These are phyloP conservation scores for Neonectria coccinea DNA, from an alignment of 2,329 filamentous ascomycete species.

Conservation along the genomic window DNA sequence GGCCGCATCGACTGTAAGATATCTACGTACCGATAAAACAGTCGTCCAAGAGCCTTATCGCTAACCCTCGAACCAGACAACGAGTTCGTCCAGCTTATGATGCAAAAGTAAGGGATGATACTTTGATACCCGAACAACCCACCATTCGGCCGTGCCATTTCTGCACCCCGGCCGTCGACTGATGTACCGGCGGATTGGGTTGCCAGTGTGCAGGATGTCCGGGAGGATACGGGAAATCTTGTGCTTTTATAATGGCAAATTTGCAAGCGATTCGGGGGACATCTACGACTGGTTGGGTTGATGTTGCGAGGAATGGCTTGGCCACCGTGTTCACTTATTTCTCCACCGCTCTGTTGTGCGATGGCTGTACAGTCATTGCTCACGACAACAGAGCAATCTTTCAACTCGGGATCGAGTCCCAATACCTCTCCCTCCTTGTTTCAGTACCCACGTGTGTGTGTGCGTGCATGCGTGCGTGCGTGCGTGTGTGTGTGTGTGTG, in stretches of 20 bases:
- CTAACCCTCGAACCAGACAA: slow-evolving; percentile 70
- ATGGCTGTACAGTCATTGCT: slow-evolving; percentile 37
- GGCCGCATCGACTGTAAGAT: slow-evolving; percentile 86
- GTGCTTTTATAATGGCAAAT: slow-evolving; percentile 47
- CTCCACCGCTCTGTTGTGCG: slow-evolving; percentile 35
- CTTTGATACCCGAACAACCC: slow-evolving; percentile 44
- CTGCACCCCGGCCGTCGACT: slow-evolving; percentile 27
- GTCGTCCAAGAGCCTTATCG: slow-evolving; percentile 1
- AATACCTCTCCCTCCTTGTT: neutral
- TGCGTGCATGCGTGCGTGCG: slow-evolving; percentile 12
- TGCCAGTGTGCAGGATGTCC: slow-evolving; percentile 34
- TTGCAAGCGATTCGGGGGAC: slow-evolving; percentile 47
- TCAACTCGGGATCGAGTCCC: slow-evolving; percentile 27
- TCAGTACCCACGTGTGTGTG: slow-evolving; percentile 18
- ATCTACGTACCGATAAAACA: neutral
- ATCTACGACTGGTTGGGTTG: slow-evolving; percentile 43
- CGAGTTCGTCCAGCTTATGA: slow-evolving; percentile 95
- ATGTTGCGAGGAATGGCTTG: slow-evolving; percentile 44
- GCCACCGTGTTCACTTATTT: slow-evolving; percentile 44
- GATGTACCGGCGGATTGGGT: slow-evolving; percentile 27
- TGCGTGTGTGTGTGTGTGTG: slow-evolving; percentile 1
- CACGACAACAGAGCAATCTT: slow-evolving; percentile 42
- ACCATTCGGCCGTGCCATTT: slow-evolving; percentile 33
- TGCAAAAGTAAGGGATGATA: slow-evolving; percentile 79
- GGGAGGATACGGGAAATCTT: slow-evolving; percentile 40